Base-by-base conservation (phyloP, 768 basidiomycete species). In the Xanthoconium purpureum region DNA sequence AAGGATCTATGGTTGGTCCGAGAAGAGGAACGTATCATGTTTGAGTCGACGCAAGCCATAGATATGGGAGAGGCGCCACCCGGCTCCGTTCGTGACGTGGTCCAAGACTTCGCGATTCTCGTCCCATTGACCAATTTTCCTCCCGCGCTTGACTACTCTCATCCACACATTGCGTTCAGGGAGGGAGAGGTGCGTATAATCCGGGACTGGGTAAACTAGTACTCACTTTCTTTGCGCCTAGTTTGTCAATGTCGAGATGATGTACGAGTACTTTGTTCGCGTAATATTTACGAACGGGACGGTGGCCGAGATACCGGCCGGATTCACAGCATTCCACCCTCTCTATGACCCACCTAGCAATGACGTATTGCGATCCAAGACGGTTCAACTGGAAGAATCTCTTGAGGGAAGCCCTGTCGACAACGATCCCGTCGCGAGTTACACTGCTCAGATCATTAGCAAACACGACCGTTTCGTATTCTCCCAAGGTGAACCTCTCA, bases 101-200 rank as follows among this genome's bases (percentile, higher is more conserved):
- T 46, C 15, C 42, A 9, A 29, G 48, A 42, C 3, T 65, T 62
- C 28, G 52, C 60, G 24, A 29, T 62, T 28, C 42, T 65, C 12
- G 45, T 62, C 8, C 60, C 63, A 8, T 61, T 37, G 18, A 62
- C 60, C 3, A 56, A 64, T 46, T 65, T 55, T 12, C 59, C 63
- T 7, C 56, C 56, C 0, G 55, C 43, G 8, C 14, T 56, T n/a
- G 58, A 66, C n/a, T 52, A 44, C 13, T 11, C 39, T 5, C 35
- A 3, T 44, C 30, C 47, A 28, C 17, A 1, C 4, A 6, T 30
- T 20, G 29, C 17, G 8, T 8, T 1, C 2, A 42, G 54, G 14
- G n/a, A 40, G 1, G 54, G n/a, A 49, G 50, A 47, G 32, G 53
- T 56, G 15, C 9, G 37, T 38, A 5, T 28, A 29, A 29, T 57